Base-by-base conservation (phyloP, 345 rosid species). In the Bruguiera sexangula region DNA sequence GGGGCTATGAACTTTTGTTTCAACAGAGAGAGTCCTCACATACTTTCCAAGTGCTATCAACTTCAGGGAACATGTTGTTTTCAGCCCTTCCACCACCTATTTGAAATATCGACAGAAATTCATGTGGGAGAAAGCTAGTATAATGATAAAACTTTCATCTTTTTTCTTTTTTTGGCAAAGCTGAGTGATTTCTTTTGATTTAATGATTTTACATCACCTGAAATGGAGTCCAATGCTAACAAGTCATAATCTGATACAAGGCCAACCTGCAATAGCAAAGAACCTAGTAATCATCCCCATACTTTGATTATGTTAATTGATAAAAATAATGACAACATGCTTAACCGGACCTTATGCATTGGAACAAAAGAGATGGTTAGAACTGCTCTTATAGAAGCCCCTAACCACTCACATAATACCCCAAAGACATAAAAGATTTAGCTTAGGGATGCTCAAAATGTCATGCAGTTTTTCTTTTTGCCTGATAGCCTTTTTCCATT, bases 171-270 rank as follows among this genome's bases (percentile, higher is more conserved):
- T 9, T n/a, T 29, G 8, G 46, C 67, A 16, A 9, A 37, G 30
- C 29, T 52, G 62, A 43, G 43, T 62, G 37, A 34, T 26, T 57
- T 66, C 24, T 34, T 34, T 34, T 34, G 46, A 55, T 62, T 51
- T 21, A 31, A 68, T 54, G 36, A 37, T 54, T 69, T 70, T 66
- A 73, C 63, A 56, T 70, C 85, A 89, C 97, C 97, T 75, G 91
- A 89, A 82, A 91, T 82, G 62, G 97, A 91, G 81, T 94, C 98
- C 89, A 94, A 76, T 30, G 96, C 97, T 74, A 91, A 67, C 82
- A 91, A 83, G 80, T 94, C 98, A 79, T 94, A 91, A 81, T 91
- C 97, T 32, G 98, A 94, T 78, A 89, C 95, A 73, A 94, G 88
- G 76, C 98, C 98, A 77, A 91, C 97, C 97, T 94, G 84, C 82